A percentile compares a stretch with the other conserved stretches of the same genome.
Evolutionary conservation across 140 eudicot genomes (phyloP).

Genomic region (Ambrosia hybrid): DNA sequence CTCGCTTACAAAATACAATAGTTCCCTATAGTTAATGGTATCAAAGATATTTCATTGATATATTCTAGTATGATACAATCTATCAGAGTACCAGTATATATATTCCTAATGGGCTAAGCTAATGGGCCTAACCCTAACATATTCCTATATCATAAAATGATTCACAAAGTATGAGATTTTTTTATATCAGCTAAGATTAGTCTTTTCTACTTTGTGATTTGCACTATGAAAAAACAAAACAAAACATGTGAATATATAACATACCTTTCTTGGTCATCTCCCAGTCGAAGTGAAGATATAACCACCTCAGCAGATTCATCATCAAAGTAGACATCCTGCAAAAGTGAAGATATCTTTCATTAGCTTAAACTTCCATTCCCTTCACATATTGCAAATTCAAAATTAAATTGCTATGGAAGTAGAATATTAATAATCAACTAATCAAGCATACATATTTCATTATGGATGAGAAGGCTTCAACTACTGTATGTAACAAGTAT

Average conservation of each 20-base stretch:
- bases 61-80: too few species aligned
- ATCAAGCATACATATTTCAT: not conserved
- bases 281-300: slow-evolving; percentile 81
- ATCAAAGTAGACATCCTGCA: slow-evolving; percentile 89
- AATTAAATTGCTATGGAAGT: not conserved
- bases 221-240: not conserved
- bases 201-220: not conserved
- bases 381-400: not conserved
- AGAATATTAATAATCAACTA: not conserved
- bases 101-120: too few species aligned
- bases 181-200: not conserved
- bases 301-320: slow-evolving; percentile 98
- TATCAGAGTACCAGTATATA: too few species aligned
- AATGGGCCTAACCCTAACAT: too few species aligned
- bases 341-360: slow-evolving; percentile 10
- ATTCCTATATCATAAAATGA: too few species aligned
- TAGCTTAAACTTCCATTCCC: not conserved
- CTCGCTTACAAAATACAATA: too few species aligned
- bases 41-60: too few species aligned
- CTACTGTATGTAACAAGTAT: not conserved
- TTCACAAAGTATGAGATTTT: too few species aligned
- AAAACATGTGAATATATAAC: not conserved
- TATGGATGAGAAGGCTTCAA: not conserved
- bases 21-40: too few species aligned
- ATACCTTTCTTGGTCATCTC: slow-evolving; percentile 84